A percentile compares a stretch with the other conserved stretches of the same genome.
phyloP scores from a whole-genome alignment of 139 green algal species.

The Marvania coccoides region DNA sequence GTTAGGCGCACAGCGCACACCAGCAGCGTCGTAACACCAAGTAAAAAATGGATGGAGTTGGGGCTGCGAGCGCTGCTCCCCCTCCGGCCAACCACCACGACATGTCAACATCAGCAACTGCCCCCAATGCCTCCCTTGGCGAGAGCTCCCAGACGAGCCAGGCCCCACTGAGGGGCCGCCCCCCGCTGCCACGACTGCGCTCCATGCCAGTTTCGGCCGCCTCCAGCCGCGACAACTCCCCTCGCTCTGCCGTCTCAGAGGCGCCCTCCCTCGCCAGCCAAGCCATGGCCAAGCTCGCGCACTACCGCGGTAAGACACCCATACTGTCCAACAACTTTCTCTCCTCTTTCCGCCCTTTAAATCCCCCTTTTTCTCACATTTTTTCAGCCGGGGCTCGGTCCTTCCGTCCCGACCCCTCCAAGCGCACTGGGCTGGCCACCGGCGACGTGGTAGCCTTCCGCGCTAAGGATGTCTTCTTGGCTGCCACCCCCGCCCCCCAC shows the following conservation, averaged over 20 bases:
- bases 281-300: conserved; percentile 8
- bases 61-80: background rate
- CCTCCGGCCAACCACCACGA: no score
- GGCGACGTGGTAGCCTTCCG: conserved; percentile 31
- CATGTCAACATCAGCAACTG: background rate
- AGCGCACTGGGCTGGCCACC: conserved; percentile 15
- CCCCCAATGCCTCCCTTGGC: no score
- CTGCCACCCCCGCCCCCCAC: background rate
- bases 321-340: no score
- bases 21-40: no score
- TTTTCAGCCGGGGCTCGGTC: conserved; percentile 1
- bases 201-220: background rate
- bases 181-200: conserved; percentile 5
- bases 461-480: background rate
- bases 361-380: background rate
- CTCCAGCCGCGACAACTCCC: conserved; percentile 9
- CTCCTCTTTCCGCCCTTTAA: no score
- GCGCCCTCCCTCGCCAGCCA: conserved; percentile 7
- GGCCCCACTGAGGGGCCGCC: background rate
- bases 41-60: no score
- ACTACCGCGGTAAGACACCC: conserved; percentile 13
- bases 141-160: background rate
- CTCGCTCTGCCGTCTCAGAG: background rate
- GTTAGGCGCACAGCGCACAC: no score
- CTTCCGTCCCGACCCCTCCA: conserved; percentile 2